Percentiles rank a stretch among this genome's conserved stretches.
These are phyloP conservation scores for Xylariaceae sp. DNA, from an alignment of 2,329 filamentous ascomycete genomes.

Conservation along the genomic window DNA sequence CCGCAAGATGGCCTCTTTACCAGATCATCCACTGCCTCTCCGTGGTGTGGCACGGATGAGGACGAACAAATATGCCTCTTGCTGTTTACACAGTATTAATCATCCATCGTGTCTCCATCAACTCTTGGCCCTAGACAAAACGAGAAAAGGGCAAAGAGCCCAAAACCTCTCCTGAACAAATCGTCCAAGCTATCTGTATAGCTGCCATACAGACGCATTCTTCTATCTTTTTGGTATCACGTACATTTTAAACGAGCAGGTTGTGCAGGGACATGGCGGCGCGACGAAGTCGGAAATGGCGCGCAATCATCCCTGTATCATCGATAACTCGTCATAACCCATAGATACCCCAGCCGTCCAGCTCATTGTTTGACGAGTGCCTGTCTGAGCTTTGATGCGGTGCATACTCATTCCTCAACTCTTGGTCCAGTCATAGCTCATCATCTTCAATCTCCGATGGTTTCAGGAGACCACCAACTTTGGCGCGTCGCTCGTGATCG, in stretches of 20 bases:
- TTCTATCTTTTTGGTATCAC: constrained; percentile 36
- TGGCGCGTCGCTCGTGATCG: constrained; percentile 90
- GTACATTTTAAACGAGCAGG: constrained; percentile 33
- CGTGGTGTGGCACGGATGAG: background rate
- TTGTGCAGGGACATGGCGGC: constrained; percentile 26
- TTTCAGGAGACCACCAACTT: constrained; percentile 94
- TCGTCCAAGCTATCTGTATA: constrained; percentile 23
- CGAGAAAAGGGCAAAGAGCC: constrained; percentile 21
- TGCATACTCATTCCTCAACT: constrained; percentile 68
- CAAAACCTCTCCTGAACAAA: constrained; percentile 14
- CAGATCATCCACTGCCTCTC: constrained; percentile 5
- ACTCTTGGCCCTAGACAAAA: constrained; percentile 30
- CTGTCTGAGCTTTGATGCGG: constrained; percentile 46
- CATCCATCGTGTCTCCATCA: constrained; percentile 2
- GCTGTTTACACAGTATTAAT: constrained; percentile 17
- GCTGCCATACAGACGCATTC: constrained; percentile 20
- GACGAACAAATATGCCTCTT: constrained; percentile 6
- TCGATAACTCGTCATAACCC: constrained; percentile 45
- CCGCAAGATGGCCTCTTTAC: constrained; percentile 7
- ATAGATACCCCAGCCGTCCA: constrained; percentile 46
- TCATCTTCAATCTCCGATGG: constrained; percentile 95
- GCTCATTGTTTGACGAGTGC: constrained; percentile 35
- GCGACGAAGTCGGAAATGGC: constrained; percentile 19
- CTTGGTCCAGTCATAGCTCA: constrained; percentile 82
- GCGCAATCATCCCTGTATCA: constrained; percentile 14